A percentile compares a stretch with the other conserved stretches of the same genome.
Evolutionary conservation across 805 yeast species (phyloP).

Genomic region (Teunomyces panamensis): DNA sequence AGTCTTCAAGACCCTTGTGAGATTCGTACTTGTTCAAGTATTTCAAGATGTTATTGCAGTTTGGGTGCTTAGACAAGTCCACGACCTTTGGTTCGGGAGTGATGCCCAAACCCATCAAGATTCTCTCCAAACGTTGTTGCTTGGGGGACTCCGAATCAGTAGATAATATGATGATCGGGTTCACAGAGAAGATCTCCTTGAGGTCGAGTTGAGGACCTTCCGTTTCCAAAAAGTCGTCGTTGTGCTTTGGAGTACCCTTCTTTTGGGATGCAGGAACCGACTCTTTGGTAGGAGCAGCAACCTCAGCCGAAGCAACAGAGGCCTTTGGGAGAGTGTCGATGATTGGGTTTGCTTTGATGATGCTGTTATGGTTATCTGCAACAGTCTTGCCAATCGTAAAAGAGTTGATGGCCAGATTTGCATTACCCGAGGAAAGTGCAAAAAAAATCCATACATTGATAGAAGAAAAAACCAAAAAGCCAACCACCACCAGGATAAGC

Average conservation of each 20-base stretch:
- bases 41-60: constrained; percentile 18
- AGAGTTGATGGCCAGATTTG: neutral
- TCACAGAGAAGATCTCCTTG: constrained; percentile 30
- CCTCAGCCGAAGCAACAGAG: neutral
- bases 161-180: constrained; percentile 26
- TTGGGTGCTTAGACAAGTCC: constrained; percentile 31
- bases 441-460: neutral
- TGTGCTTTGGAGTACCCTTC: neutral
- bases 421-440: neutral
- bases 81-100: constrained; percentile 33
- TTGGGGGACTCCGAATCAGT: constrained; percentile 17
- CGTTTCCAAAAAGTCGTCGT: neutral
- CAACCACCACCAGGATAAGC: neutral
- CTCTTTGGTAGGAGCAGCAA: neutral
- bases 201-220: constrained; percentile 19
- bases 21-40: constrained; percentile 21
- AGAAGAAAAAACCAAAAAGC: neutral
- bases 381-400: neutral
- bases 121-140: constrained; percentile 13
- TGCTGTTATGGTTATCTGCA: neutral
- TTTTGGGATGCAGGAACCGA: constrained; percentile 1
- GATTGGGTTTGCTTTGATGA: constrained; percentile 1
- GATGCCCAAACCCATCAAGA: constrained; percentile 22
- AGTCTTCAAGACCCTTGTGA: constrained; percentile 4
- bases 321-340: constrained; percentile 1